Evolutionary conservation across 139 green algal species (phyloP).

Genomic region (Coccomyxa sp.): DNA sequence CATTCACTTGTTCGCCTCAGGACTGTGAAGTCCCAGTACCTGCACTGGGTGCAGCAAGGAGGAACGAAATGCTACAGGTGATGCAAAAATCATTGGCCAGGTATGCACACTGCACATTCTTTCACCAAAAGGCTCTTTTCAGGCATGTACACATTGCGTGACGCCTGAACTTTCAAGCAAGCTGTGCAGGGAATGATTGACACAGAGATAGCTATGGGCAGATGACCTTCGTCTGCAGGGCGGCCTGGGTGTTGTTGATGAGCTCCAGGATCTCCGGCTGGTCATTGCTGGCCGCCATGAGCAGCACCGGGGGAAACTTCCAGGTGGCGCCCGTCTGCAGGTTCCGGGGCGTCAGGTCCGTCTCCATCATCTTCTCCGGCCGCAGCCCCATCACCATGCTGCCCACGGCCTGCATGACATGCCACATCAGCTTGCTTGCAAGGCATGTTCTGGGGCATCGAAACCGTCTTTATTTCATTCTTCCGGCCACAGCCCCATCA

Average conservation of each 20-base stretch:
- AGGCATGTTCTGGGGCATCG: background rate
- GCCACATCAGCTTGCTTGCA: background rate
- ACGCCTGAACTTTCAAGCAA: too few species aligned
- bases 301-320: background rate
- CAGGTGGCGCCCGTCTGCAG: background rate
- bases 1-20: background rate
- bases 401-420: background rate
- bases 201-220: too few species aligned
- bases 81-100: too few species aligned
- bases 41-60: background rate
- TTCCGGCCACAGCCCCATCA: background rate
- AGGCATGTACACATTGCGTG: too few species aligned
- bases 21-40: too few species aligned
- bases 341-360: background rate
- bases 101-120: too few species aligned
- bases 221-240: background rate
- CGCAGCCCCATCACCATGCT: constrained; percentile 4
- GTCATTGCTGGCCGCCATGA: background rate
- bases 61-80: too few species aligned
- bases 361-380: background rate
- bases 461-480: background rate
- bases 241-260: background rate
- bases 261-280: background rate
- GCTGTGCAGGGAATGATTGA: too few species aligned
- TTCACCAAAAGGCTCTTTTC: too few species aligned